These are phyloP conservation scores for Corchorus capsularis DNA, from an alignment of 345 rosid species.

Conservation along the genomic window DNA sequence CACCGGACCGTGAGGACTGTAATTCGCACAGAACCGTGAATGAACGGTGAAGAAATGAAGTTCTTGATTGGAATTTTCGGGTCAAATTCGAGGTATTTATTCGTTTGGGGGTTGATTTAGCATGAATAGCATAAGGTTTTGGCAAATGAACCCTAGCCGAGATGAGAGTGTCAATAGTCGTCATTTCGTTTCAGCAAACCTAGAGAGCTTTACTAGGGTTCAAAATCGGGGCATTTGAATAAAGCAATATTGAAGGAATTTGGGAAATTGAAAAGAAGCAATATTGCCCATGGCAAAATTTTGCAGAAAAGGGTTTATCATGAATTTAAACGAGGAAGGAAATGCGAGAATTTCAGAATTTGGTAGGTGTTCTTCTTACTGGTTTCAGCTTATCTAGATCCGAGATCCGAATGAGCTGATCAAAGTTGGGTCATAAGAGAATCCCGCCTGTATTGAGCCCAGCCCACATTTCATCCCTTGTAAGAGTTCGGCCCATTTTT, in stretches of 20 bases:
- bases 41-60: conserved; percentile 49
- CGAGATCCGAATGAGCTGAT: background rate
- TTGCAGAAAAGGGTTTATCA: background rate
- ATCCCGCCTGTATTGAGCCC: background rate
- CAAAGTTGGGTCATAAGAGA: background rate
- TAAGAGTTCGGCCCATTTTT: background rate
- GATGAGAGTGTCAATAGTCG: conserved; percentile 45
- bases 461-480: background rate
- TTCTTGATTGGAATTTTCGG: conserved; percentile 31
- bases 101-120: conserved; percentile 25
- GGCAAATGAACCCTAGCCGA: conserved; percentile 48
- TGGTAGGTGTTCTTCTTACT: background rate
- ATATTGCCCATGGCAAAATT: background rate
- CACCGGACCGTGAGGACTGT: conserved; percentile 40
- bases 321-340: conserved; percentile 7
- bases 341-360: background rate
- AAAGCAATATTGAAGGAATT: background rate
- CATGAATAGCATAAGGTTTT: conserved; percentile 21
- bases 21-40: conserved; percentile 50
- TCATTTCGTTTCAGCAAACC: conserved; percentile 34
- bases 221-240: background rate
- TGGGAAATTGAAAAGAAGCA: background rate
- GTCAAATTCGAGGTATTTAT: conserved; percentile 21
- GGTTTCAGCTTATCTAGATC: conserved; percentile 12
- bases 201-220: background rate